Conservation (phyloP, 768 basidiomycete species). For the Rhodotorula graminis region DNA sequence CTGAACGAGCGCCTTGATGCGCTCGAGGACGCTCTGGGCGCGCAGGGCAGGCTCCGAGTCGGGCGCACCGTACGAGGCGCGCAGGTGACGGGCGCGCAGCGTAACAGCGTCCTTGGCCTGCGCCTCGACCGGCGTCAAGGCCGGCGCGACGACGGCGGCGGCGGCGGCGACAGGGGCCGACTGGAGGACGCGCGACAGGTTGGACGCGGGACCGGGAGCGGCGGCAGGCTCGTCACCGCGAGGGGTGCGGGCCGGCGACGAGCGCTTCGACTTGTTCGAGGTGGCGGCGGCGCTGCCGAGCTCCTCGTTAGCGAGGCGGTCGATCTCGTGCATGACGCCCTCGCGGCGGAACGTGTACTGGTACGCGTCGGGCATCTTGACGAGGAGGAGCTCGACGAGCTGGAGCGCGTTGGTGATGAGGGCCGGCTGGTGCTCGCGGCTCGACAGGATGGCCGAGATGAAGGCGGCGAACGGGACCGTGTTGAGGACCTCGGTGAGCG, state of each 20-base stretch:
- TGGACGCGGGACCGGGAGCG: neutral
- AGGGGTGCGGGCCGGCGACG: slow-evolving; percentile 6
- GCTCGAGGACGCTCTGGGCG: slow-evolving; percentile 56
- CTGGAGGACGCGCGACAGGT: no score
- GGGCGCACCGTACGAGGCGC: slow-evolving; percentile 65
- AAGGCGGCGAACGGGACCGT: slow-evolving; percentile 93
- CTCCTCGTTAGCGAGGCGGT: slow-evolving; percentile 62
- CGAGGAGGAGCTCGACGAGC: slow-evolving; percentile 81
- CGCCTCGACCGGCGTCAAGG: slow-evolving; percentile 53
- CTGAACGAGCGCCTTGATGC: slow-evolving; percentile 60
- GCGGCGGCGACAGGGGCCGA: no score
- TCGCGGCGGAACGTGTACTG: slow-evolving; percentile 85
- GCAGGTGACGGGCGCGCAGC: slow-evolving; percentile 80
- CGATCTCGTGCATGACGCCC: slow-evolving; percentile 94
- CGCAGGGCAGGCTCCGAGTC: slow-evolving; percentile 39
- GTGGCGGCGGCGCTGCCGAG: slow-evolving; percentile 51
- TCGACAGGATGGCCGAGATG: slow-evolving; percentile 86
- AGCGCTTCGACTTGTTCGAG: slow-evolving; percentile 47
- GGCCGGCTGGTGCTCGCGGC: slow-evolving; percentile 74
- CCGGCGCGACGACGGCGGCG: slow-evolving; percentile 10
- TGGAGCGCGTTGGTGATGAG: slow-evolving; percentile 78
- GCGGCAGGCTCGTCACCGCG: slow-evolving; percentile 33
- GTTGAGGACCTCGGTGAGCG: slow-evolving; percentile 67
- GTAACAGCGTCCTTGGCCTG: slow-evolving; percentile 75
- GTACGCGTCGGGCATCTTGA: slow-evolving; percentile 77